phyloP scores from a whole-genome alignment of 192 early-diverging fungal genomes.

The Bifiguratus adelaidae region DNA sequence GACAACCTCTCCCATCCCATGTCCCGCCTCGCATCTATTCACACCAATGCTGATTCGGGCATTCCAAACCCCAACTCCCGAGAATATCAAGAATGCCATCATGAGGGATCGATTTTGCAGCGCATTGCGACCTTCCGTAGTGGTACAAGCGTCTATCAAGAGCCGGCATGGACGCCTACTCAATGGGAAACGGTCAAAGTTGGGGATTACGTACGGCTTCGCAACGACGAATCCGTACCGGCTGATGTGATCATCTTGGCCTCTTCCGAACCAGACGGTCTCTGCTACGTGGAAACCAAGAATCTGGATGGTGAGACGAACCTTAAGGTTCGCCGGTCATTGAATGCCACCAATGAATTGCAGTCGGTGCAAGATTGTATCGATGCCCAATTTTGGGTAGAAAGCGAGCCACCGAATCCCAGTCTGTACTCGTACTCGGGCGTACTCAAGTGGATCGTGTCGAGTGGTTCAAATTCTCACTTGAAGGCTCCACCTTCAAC shows the following conservation, averaged over 20 bases:
- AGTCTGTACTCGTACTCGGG: slow-evolving; percentile 85
- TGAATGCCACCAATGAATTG: slow-evolving; percentile 49
- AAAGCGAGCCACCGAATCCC: slow-evolving; percentile 80
- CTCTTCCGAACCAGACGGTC: slow-evolving; percentile 71
- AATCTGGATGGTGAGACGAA: slow-evolving; percentile 99
- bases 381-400: slow-evolving; percentile 51
- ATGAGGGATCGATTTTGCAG: too few species aligned
- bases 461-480: too few species aligned
- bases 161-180: slow-evolving; percentile 44
- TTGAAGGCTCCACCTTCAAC: neutral
- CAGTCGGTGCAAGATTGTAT: slow-evolving; percentile 45
- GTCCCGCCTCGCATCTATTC: neutral
- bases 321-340: slow-evolving; percentile 73
- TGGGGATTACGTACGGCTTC: slow-evolving; percentile 80
- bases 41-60: neutral
- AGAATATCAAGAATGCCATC: too few species aligned
- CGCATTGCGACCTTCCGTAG: too few species aligned
- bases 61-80: too few species aligned
- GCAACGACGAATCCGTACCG: slow-evolving; percentile 79
- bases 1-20: neutral
- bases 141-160: slow-evolving; percentile 1
- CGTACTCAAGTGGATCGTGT: slow-evolving; percentile 39
- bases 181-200: slow-evolving; percentile 80
- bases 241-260: slow-evolving; percentile 85
- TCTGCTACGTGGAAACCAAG: slow-evolving; percentile 96